A percentile compares a stretch with the other conserved stretches of the same genome.
These are phyloP conservation scores for Suhomyces terraborum DNA, from an alignment of 1,139 yeast genomes.

Conservation along the genomic window DNA sequence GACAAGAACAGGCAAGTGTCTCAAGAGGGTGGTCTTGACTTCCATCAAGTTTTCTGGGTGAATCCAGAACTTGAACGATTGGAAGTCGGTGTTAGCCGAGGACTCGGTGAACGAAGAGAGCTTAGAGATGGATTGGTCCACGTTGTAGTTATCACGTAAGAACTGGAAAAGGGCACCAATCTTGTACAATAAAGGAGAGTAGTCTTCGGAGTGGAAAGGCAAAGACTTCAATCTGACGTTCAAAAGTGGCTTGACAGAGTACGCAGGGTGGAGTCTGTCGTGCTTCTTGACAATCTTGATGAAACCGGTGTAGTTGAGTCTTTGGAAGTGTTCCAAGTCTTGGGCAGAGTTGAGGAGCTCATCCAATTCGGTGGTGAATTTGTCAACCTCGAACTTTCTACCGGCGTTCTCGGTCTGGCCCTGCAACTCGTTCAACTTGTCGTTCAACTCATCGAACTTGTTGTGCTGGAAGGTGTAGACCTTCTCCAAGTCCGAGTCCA, in stretches of 20 bases:
- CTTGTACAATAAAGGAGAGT: slow-evolving; percentile 85
- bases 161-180: slow-evolving; percentile 80
- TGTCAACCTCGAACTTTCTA: slow-evolving; percentile 50
- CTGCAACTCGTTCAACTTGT: slow-evolving; percentile 66
- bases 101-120: slow-evolving; percentile 50
- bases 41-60: slow-evolving; percentile 97
- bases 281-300: slow-evolving; percentile 93
- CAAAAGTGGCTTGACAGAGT: slow-evolving; percentile 83
- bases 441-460: slow-evolving; percentile 70
- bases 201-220: slow-evolving; percentile 94
- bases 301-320: slow-evolving; percentile 93
- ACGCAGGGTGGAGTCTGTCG: slow-evolving; percentile 83
- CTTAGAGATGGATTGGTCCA: slow-evolving; percentile 44
- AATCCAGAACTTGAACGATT: slow-evolving; percentile 90
- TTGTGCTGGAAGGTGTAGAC: slow-evolving; percentile 85
- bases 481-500: slow-evolving; percentile 85
- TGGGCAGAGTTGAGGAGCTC: slow-evolving; percentile 72
- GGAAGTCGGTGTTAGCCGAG: slow-evolving; percentile 58
- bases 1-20: slow-evolving; percentile 90
- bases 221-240: slow-evolving; percentile 83
- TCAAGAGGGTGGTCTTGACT: slow-evolving; percentile 87
- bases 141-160: slow-evolving; percentile 64
- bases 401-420: slow-evolving; percentile 35
- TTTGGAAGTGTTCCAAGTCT: slow-evolving; percentile 84
- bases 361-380: slow-evolving; percentile 69